Evolutionary conservation across 345 rosid genomes (phyloP).

Genomic region (Ceriops zippeliana): DNA sequence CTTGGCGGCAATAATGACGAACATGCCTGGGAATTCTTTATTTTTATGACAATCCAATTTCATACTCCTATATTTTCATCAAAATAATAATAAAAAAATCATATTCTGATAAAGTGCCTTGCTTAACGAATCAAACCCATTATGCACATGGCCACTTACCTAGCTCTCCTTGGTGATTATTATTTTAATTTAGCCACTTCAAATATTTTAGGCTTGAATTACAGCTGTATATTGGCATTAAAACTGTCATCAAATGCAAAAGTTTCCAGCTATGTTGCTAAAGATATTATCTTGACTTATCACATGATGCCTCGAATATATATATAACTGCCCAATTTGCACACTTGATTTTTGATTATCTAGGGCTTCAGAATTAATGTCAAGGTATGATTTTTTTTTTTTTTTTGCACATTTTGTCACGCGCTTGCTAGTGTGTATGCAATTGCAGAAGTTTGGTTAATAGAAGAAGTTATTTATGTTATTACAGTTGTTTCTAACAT

Average conservation of each 20-base stretch:
- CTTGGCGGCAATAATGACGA: slow-evolving; percentile 12
- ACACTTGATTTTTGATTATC: slow-evolving; percentile 20
- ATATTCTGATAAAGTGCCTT: background rate
- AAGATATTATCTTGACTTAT: slow-evolving; percentile 25
- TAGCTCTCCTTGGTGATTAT: slow-evolving; percentile 6
- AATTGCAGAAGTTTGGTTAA: too few species aligned
- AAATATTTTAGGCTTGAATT: background rate
- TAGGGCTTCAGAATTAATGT: background rate
- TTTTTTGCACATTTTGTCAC: slow-evolving; percentile 21
- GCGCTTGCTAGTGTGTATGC: background rate
- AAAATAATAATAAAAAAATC: background rate
- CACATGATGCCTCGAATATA: slow-evolving; percentile 46
- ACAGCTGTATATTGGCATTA: slow-evolving; percentile 21
- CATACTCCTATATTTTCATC: background rate
- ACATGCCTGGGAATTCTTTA: slow-evolving; percentile 15
- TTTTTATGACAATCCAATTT: background rate
- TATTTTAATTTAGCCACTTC: slow-evolving; percentile 10
- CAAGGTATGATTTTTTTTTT: too few species aligned
- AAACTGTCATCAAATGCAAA: slow-evolving; percentile 20
- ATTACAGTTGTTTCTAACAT: too few species aligned
- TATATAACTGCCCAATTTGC: slow-evolving; percentile 13
- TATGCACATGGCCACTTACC: slow-evolving; percentile 37
- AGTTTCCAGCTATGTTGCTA: slow-evolving; percentile 28
- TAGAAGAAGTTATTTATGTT: too few species aligned
- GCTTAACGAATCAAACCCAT: slow-evolving; percentile 20